phyloP scores from a whole-genome alignment of 192 early-diverging fungal genomes.

The Funneliformis geosporum region DNA sequence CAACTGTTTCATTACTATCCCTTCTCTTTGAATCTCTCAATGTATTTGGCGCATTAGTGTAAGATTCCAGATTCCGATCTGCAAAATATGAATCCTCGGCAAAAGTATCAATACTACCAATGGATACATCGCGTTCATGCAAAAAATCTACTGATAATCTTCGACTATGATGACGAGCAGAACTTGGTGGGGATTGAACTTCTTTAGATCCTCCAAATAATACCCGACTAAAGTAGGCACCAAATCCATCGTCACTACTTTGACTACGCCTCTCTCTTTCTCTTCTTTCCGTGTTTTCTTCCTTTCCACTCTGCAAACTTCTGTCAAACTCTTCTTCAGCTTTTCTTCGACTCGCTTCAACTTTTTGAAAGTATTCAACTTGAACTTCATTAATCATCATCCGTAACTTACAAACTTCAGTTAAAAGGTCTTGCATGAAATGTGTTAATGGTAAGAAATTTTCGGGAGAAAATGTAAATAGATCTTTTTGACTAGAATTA shows the following conservation, averaged over 20 bases:
- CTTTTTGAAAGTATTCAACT: constrained; percentile 57
- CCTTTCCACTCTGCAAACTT: background rate
- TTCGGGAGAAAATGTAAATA: constrained; percentile 44
- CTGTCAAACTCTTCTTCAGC: constrained; percentile 54
- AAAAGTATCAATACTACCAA: constrained; percentile 35
- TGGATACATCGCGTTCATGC: constrained; percentile 28
- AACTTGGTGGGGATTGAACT: constrained; percentile 5
- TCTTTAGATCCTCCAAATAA: constrained; percentile 25
- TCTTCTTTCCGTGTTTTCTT: constrained; percentile 1
- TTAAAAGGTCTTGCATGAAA: constrained; percentile 48
- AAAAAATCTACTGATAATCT: constrained; percentile 29
- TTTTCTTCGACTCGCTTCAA: constrained; percentile 51
- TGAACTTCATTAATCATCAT: constrained; percentile 64
- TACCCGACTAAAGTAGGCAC: constrained; percentile 31
- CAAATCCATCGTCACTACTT: constrained; percentile 25
- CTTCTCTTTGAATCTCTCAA: constrained; percentile 17
- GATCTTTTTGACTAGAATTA: background rate
- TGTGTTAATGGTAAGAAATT: constrained; percentile 54
- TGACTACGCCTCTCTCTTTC: background rate
- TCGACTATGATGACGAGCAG: constrained; percentile 25
- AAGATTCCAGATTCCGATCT: constrained; percentile 28
- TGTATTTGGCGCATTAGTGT: constrained; percentile 1
- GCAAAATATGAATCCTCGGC: constrained; percentile 30
- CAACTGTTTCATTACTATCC: constrained; percentile 25
- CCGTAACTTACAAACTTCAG: constrained; percentile 51